Base-by-base conservation (phyloP, 2,329 filamentous ascomycete genomes). In the Colletotrichum caudatum region DNA sequence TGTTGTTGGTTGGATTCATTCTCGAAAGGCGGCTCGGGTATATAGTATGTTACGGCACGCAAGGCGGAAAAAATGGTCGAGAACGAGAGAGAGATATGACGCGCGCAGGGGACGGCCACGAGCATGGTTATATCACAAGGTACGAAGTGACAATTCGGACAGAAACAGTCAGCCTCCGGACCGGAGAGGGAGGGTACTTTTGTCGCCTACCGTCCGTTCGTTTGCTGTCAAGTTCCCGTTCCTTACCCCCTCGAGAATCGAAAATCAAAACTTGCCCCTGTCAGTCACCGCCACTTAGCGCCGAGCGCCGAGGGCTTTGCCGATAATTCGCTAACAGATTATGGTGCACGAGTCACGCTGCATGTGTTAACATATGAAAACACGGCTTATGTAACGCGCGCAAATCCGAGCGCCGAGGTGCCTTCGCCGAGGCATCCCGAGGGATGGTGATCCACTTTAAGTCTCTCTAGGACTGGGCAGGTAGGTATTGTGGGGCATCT, bases 201-300 rank as follows among this genome's bases (percentile, higher is more conserved):
- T 46, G 5, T 37, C 41, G 57, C 64, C 68, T 67, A 64, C 57
- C 58, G 64, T 46, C 37, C 12, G 37, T 12, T 37, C 18, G 18
- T n/a, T 71, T 63, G 69, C 58, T 68, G 69, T 71, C 64, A 62
- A 68, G 64, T 63, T 46, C 51, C 48, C 11, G 64, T 63, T 46
- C 29, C 29, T 29, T 29, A 29, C 29, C 29, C 29, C 29, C 29
- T 29, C 29, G 29, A 29, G 5, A 29, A 29, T 71, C 33, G 58
- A 71, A 68, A 68, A 57, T 26, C 69, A 51, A 72, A 69, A 72
- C 69, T 69, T 72, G 26, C 60, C 69, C 69, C 69, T 72, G 69
- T 57, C 59, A 64, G 37, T 59, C 54, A 60, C 26, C 41, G 26
- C 23, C 37, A 54, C 46, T 56, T 69, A 69, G 37, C 56, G 65